A percentile compares a stretch with the other conserved stretches of the same genome.
These are phyloP conservation scores for Mortierella sp. DNA, from an alignment of 371 early-diverging fungal genomes.

Conservation along the genomic window DNA sequence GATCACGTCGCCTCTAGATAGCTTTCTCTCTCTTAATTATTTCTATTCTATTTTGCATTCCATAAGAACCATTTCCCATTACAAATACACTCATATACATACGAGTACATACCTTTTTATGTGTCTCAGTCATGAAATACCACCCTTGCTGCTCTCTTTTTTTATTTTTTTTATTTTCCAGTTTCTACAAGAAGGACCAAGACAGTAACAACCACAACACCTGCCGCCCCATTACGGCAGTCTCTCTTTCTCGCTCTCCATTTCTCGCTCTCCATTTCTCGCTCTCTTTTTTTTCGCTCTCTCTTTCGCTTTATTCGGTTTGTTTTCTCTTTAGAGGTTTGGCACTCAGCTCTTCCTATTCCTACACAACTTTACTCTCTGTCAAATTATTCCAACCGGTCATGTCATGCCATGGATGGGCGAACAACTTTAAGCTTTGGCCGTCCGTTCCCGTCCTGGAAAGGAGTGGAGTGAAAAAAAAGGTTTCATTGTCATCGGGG, in stretches of 20 bases:
- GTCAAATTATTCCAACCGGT: not conserved
- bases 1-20: conserved; percentile 16
- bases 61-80: not conserved
- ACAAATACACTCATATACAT: not conserved
- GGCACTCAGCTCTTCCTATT: not conserved
- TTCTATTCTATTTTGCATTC: not conserved
- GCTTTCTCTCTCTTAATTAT: too few relatives aligned
- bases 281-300: not conserved
- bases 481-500: not conserved
- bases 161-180: too few relatives aligned
- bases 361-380: not conserved
- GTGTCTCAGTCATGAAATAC: too few relatives aligned
- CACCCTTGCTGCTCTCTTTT: too few relatives aligned
- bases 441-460: not conserved
- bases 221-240: too few relatives aligned
- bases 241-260: not conserved
- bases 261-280: too few relatives aligned
- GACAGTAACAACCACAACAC: not conserved
- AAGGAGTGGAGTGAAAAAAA: not conserved
- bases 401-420: not conserved
- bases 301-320: not conserved
- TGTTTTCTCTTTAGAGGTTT: not conserved
- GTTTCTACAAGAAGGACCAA: not conserved
- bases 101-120: not conserved
- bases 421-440: conserved; percentile 4